Conservation (phyloP, 495 filamentous ascomycete genomes). For the Xylaria longipes region DNA sequence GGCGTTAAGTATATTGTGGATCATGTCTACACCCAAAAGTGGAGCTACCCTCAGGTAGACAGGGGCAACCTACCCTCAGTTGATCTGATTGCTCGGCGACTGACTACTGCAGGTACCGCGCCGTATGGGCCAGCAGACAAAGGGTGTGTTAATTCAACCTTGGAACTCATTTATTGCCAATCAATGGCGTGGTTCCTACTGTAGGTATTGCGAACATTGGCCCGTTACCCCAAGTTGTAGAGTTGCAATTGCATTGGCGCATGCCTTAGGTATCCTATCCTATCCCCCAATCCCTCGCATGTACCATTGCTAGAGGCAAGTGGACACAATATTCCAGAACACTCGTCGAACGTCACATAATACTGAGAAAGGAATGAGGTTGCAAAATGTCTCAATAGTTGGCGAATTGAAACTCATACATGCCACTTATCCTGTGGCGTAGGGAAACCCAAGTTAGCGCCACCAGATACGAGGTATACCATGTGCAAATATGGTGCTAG, state of each 20-base stretch:
- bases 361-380: slow-evolving; percentile 3
- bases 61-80: too few relatives aligned
- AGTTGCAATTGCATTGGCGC: background rate
- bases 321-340: slow-evolving; percentile 11
- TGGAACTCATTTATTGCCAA: slow-evolving; percentile 13
- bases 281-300: background rate
- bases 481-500: background rate
- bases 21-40: too few relatives aligned
- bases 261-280: background rate
- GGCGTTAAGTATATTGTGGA: too few relatives aligned
- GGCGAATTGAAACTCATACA: background rate
- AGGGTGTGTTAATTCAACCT: slow-evolving; percentile 4
- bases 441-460: background rate
- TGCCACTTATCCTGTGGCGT: slow-evolving; percentile 6
- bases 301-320: background rate
- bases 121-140: slow-evolving; percentile 5
- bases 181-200: background rate
- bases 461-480: background rate
- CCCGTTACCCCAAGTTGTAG: background rate
- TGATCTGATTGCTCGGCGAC: too few relatives aligned
- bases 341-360: background rate
- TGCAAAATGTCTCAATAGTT: slow-evolving; percentile 4
- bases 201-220: background rate
- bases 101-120: slow-evolving; percentile 19
- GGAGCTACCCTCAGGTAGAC: too few relatives aligned